Conservation (phyloP, 1,284 basidiomycete species). For the Cystobasidium slooffiae region DNA sequence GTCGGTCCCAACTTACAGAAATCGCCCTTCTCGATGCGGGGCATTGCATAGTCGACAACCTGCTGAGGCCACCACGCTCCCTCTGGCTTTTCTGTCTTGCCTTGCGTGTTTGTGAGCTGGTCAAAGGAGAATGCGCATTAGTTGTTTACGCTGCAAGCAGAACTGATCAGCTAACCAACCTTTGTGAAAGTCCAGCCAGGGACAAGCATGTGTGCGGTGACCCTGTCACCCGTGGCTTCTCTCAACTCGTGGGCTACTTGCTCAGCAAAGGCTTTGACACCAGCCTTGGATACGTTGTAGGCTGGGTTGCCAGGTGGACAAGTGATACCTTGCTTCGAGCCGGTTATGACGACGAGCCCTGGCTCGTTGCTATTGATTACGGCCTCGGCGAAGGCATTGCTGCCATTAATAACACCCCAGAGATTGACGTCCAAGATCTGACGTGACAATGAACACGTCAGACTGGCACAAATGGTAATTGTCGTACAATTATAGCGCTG, state of each 20-base stretch:
- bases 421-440: slow-evolving; percentile 50
- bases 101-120: slow-evolving; percentile 40
- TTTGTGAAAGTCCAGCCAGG: slow-evolving; percentile 52
- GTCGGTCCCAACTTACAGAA: slow-evolving; percentile 30
- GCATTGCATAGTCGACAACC: slow-evolving; percentile 50
- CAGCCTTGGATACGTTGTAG: slow-evolving; percentile 49
- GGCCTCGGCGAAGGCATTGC: slow-evolving; percentile 49
- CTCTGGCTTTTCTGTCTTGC: slow-evolving; percentile 48
- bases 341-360: slow-evolving; percentile 50
- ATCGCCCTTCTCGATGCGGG: slow-evolving; percentile 39
- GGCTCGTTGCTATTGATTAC: slow-evolving; percentile 48
- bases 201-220: slow-evolving; percentile 50
- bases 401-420: slow-evolving; percentile 50
- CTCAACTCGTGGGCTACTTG: slow-evolving; percentile 37
- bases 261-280: slow-evolving; percentile 41
- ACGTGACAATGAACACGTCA: neutral
- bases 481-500: neutral
- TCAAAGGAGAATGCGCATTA: neutral
- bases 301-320: slow-evolving; percentile 50
- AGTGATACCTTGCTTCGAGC: slow-evolving; percentile 53
- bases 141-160: neutral
- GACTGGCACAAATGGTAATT: neutral
- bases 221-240: slow-evolving; percentile 27
- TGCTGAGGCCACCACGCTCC: slow-evolving; percentile 51
- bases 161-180: slow-evolving; percentile 37